Evolutionary conservation across 345 rosid genomes (phyloP), one percentile per base, ranked within the genome.

Genomic region (Heritiera fomes): DNA sequence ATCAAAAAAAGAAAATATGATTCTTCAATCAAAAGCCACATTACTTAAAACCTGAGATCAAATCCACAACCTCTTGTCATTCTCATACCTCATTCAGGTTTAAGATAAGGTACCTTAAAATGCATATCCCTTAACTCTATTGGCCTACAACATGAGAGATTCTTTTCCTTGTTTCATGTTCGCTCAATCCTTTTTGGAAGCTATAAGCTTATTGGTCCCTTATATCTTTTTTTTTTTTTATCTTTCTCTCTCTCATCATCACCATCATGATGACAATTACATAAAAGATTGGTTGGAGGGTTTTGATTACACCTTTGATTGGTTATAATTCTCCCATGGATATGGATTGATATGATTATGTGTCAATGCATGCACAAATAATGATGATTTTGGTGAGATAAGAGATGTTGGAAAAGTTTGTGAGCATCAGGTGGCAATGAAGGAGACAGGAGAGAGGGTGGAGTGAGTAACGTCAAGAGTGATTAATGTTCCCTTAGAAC

Each of bases 391-490:
- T 55, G 7, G 58, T 6, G 58, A 15, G 79, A 38, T 38, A 55
- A n/a, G n/a, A 7, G 6, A 61, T 28, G 18, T 18, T 64, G 63
- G 60, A 32, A 47, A 47, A 28, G 64, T 11, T 30, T 13, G 38
- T 23, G 34, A 3, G 64, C 18, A 82, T 80, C 63, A 77, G 80
- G 73, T 40, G 77, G 32, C 80, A 85, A 82, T 85, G 73, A 61
- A 60, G 20, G 23, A 53, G 58, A 53, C 5, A 17, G 8, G 6
- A 5, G 43, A 0, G 41, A 38, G 41, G 43, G 43, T 41, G 43
- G 1, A 2, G 4, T 1, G 65, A 77, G 74, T 50, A 18, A 47
- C 14, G 78, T 81, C 28, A 23, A 23, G 28, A 23, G 28, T 1
- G 65, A 77, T 74, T 50, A 18, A 47, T n/a, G 78, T 81, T 53